These are phyloP conservation scores for Epichloe festucae DNA, from an alignment of 2,329 filamentous ascomycete species.

Conservation along the genomic window DNA sequence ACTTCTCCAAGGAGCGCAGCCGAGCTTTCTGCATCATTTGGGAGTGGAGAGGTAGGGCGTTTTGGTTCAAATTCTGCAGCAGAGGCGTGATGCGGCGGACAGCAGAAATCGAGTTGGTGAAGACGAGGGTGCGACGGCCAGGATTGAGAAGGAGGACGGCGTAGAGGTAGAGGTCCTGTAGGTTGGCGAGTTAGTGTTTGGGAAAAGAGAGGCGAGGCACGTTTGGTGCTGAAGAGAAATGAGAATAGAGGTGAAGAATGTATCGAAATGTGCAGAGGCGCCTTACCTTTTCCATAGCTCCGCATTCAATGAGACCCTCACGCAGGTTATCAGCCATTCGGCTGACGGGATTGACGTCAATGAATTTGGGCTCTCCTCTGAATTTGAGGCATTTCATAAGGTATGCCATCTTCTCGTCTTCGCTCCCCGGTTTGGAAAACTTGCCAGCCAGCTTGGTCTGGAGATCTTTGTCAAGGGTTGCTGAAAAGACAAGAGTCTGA, in stretches of 20 bases:
- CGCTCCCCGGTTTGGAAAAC: conserved; percentile 30
- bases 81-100: conserved; percentile 77
- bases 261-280: neutral
- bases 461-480: conserved; percentile 82
- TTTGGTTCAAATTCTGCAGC: conserved; percentile 68
- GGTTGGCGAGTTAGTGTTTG: conserved; percentile 4
- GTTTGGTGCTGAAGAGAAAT: no score
- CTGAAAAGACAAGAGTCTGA: conserved; percentile 92
- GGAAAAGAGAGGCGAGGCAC: no score
- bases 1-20: conserved; percentile 81
- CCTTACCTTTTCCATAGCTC: conserved; percentile 75
- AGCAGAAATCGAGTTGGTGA: conserved; percentile 90
- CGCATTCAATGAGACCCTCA: conserved; percentile 86
- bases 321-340: conserved; percentile 80
- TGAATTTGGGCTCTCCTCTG: conserved; percentile 70
- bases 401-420: conserved; percentile 82
- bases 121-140: conserved; percentile 70
- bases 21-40: conserved; percentile 95
- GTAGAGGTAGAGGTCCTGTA: conserved; percentile 81
- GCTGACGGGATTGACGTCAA: conserved; percentile 79
- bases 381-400: conserved; percentile 84
- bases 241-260: neutral
- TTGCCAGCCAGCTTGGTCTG: conserved; percentile 83
- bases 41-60: conserved; percentile 70
- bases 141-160: conserved; percentile 72